A percentile compares a stretch with the other conserved stretches of the same genome.
phyloP scores from a whole-genome alignment of 2,329 filamentous ascomycete species.

The Sporothrix humicola region DNA sequence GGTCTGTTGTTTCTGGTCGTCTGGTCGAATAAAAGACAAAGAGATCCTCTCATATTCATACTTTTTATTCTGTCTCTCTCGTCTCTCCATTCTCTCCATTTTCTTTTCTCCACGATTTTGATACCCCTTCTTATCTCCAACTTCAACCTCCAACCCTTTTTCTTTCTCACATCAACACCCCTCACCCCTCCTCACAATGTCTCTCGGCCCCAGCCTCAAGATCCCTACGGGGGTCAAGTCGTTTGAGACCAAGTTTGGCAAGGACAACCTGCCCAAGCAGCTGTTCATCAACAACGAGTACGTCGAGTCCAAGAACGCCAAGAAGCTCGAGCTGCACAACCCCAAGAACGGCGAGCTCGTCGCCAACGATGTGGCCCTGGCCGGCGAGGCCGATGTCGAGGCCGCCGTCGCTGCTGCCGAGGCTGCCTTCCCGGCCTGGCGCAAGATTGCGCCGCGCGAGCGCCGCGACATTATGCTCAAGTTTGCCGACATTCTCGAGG shows the following conservation, averaged over 20 bases:
- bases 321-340: slow-evolving; percentile 56
- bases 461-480: slow-evolving; percentile 57
- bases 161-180: not conserved
- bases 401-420: slow-evolving; percentile 73
- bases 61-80: not conserved
- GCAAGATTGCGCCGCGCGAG: slow-evolving; percentile 72
- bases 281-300: slow-evolving; percentile 49
- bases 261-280: slow-evolving; percentile 46
- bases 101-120: not conserved
- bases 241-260: slow-evolving; percentile 41
- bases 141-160: not conserved
- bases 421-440: slow-evolving; percentile 77
- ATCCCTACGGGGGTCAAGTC: slow-evolving; percentile 28
- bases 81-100: not conserved
- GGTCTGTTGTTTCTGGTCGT: not conserved
- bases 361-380: slow-evolving; percentile 54
- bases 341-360: slow-evolving; percentile 57
- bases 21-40: slow-evolving; percentile 13
- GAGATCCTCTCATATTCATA: not conserved
- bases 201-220: slow-evolving; percentile 40
- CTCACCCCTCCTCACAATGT: slow-evolving; percentile 38
- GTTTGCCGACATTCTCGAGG: slow-evolving; percentile 52
- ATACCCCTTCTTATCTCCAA: not conserved
- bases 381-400: slow-evolving; percentile 64
- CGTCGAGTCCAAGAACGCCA: slow-evolving; percentile 50